Base-by-base conservation (phyloP, 2,329 filamentous ascomycete genomes). In the Pyrenochaeta sp. region DNA sequence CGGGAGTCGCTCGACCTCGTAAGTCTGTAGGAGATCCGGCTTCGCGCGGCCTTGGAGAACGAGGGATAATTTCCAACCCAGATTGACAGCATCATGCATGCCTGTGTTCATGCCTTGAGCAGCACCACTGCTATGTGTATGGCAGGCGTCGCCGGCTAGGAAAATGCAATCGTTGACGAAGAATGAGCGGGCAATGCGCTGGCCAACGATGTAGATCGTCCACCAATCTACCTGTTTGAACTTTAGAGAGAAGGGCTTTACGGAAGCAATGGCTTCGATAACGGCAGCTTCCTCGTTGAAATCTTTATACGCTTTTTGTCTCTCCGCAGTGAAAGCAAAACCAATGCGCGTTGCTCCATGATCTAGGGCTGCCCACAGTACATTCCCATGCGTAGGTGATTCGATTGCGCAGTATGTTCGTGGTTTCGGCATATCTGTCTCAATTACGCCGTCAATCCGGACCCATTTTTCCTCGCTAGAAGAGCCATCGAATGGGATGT, bases 21-120 rank as follows among this genome's bases (percentile, higher is more conserved):
- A 82, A 9, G 71, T 76, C 35, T 77, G 67, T 0, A 83, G 67
- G 1, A 82, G 64, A 0, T 64, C 52, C 7, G 73, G 60, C 8
- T 62, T 63, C 2, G 69, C 71, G 2, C 67, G 46, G 6, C 71
- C 63, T n/a, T 69, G 68, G 1, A 79, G 58, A 3, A 76, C 77
- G 1, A 73, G 66, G 0, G 76, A 72, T 2, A 83, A 67, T 52
- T 83, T 83, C 79, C 80, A 83, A 15, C 75, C 76, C 0, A 83
- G 67, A 42, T 83, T 82, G 20, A 78, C 69, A 1, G 78, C 75
- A 42, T 83, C 80, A 17, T 78, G 76, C 14, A 83, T 72, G 0
- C 80, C 80, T 0, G 78, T 78, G 55, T 84, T 83, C 77, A 84
- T 79, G 1, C 81, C 81, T 55, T 82, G 81, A 0, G 79, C 82